A percentile compares a stretch with the other conserved stretches of the same genome.
Evolutionary conservation across 441 rosid species (phyloP).

Genomic region (Gossypium gossypioides): DNA sequence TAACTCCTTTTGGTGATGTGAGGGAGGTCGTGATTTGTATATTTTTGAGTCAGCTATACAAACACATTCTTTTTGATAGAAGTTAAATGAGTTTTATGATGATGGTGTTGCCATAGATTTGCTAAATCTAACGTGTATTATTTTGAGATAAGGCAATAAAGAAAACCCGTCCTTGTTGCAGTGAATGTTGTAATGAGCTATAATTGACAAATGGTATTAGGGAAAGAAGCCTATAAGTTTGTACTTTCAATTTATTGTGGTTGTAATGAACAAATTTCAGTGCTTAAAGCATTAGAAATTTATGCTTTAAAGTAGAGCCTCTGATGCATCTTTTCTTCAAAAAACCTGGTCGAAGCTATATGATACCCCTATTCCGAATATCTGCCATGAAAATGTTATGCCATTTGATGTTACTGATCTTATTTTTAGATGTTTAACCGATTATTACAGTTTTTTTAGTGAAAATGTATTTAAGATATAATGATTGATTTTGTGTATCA

Average conservation of each 20-base stretch:
- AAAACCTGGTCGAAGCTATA: too few relatives aligned
- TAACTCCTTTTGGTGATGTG: constrained; percentile 12
- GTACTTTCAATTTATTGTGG: not conserved
- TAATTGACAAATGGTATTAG: not conserved
- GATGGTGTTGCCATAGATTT: constrained; percentile 14
- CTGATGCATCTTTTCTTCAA: too few relatives aligned
- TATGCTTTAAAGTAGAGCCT: too few relatives aligned
- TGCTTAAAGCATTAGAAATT: not conserved
- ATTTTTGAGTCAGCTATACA: constrained; percentile 27
- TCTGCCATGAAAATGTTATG: too few relatives aligned
- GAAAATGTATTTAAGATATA: too few relatives aligned
- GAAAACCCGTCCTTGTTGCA: constrained; percentile 16
- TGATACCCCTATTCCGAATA: too few relatives aligned
- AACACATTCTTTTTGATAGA: constrained; percentile 32
- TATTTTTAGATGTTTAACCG: not conserved
- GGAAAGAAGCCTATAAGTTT: not conserved
- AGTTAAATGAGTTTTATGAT: constrained; percentile 16
- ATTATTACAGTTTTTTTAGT: not conserved
- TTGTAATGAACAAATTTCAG: not conserved
- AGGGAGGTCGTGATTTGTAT: constrained; percentile 35
- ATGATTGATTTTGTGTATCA: too few relatives aligned
- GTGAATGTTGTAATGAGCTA: constrained; percentile 7
- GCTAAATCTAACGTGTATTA: constrained; percentile 17
- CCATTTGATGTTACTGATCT: not conserved
- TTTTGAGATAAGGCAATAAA: constrained; percentile 17